Evolutionary conservation across 2,329 filamentous ascomycete species (phyloP).

Genomic region (Onygena corvina): DNA sequence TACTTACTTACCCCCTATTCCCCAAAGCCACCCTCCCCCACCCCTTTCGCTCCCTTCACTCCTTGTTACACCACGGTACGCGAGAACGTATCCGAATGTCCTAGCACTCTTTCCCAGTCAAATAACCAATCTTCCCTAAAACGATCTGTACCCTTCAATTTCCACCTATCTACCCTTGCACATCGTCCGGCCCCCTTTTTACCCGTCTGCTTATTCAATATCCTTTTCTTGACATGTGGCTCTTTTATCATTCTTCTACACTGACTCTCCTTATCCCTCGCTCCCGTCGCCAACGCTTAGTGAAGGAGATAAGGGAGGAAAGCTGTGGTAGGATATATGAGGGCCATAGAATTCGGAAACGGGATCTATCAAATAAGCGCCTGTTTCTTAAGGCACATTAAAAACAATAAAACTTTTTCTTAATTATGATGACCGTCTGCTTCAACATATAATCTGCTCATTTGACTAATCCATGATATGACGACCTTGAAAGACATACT

Average conservation of each 20-base stretch:
- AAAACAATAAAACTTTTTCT: constrained; percentile 8
- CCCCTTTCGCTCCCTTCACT: not conserved
- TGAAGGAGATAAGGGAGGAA: not conserved
- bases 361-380: constrained; percentile 13
- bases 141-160: not conserved
- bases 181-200: not conserved
- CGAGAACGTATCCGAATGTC: not conserved
- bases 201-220: constrained; percentile 11
- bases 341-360: constrained; percentile 4
- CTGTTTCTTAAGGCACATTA: constrained; percentile 17
- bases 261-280: not conserved
- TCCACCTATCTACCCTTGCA: constrained; percentile 5
- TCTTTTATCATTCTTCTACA: not conserved
- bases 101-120: no score
- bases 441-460: no score
- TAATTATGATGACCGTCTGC: not conserved
- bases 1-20: not conserved
- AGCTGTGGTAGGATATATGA: not conserved
- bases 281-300: not conserved
- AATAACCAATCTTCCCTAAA: not conserved
- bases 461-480: no score
- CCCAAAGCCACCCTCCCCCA: not conserved
- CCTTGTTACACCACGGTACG: not conserved
- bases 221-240: constrained; percentile 3
- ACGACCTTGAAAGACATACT: no score